These are phyloP conservation scores for Medicago truncatula DNA, from an alignment of 306 rosid genomes.

Conservation along the genomic window DNA sequence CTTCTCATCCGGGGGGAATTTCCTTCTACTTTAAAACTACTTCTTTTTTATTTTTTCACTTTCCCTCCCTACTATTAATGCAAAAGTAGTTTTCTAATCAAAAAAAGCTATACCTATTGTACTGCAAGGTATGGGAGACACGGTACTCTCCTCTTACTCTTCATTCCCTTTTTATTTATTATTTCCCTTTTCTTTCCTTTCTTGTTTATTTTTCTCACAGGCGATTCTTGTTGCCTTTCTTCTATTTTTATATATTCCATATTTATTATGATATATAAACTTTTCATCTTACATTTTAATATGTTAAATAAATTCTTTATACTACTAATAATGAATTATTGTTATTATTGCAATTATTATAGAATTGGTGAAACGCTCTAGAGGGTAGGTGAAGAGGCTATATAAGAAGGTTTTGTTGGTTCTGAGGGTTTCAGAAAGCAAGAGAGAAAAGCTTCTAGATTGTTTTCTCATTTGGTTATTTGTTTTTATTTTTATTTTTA, in stretches of 20 bases:
- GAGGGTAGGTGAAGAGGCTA: conserved; percentile 66
- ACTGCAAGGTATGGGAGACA: conserved; percentile 56
- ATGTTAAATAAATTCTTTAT: neutral
- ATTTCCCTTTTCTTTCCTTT: conserved; percentile 70
- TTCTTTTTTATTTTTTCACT: conserved; percentile 33
- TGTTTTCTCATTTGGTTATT: conserved; percentile 23
- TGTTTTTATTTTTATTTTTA: too few species aligned
- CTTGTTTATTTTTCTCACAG: conserved; percentile 60
- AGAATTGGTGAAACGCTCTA: neutral
- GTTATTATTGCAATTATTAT: conserved; percentile 20
- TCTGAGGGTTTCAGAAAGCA: conserved; percentile 49
- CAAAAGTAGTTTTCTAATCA: conserved; percentile 45
- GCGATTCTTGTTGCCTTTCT: conserved; percentile 78
- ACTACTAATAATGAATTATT: neutral
- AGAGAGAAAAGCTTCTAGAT: conserved; percentile 50
- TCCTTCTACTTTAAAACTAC: conserved; percentile 46
- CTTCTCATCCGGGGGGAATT: conserved; percentile 69
- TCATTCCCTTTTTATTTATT: conserved; percentile 45
- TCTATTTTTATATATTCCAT: conserved; percentile 39
- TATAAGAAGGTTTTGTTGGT: conserved; percentile 62
- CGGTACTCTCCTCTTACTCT: conserved; percentile 44
- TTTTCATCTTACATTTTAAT: neutral
- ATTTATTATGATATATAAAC: neutral
- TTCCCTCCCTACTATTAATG: conserved; percentile 49
- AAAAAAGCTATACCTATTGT: conserved; percentile 31